Base-by-base conservation (phyloP, 768 basidiomycete genomes). In the Porpolomopsis calyptriformis region DNA sequence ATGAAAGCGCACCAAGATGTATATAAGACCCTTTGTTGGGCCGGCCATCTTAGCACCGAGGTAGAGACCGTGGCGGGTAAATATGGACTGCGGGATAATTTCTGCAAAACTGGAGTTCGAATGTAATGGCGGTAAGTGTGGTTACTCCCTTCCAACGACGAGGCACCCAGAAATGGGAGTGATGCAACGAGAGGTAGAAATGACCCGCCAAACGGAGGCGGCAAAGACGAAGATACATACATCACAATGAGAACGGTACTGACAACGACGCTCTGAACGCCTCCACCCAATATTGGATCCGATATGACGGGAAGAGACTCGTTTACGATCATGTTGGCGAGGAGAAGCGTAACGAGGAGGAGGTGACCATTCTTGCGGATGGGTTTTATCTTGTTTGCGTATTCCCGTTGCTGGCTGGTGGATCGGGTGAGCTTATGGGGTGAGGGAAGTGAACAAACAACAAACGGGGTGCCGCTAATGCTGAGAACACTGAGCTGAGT, bases 261-360 rank as follows among this genome's bases (percentile, higher is more conserved):
- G 47, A 82, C 80, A 48, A 87, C 72, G 48, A 92, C 87, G 44
- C 84, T 80, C 56, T 72, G 77, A 11, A 80, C 66, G 11, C 87
- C 86, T 12, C 87, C 86, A 20, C 87, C 87, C 2, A 94, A 72
- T 29, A 90, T 69, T 3, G 77, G 76, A 58, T 87, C 85, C 9
- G 83, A 72, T 49, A 93, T 87, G 52, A 92, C 74, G 27, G 91
- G 90, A 4, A 91, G 76, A 0, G 85, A 72, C 64, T 91, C 89
- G 60, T 92, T 92, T 55, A 84, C 82, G 47, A 92, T 86, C 90
- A 93, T 92, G 63, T 93, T 92, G 26, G 84, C 81, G 24, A 92
- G 66, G 8, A 90, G 74, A 31, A 89, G 77, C 0, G 86, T 88
- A 46, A 88, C 85, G 48, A 91, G 76, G 8, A 91, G 70, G 24